Percentiles rank a stretch among this genome's conserved stretches.
phyloP scores from a whole-genome alignment of 169 alveolate species.

The Nephromyces sp. region DNA sequence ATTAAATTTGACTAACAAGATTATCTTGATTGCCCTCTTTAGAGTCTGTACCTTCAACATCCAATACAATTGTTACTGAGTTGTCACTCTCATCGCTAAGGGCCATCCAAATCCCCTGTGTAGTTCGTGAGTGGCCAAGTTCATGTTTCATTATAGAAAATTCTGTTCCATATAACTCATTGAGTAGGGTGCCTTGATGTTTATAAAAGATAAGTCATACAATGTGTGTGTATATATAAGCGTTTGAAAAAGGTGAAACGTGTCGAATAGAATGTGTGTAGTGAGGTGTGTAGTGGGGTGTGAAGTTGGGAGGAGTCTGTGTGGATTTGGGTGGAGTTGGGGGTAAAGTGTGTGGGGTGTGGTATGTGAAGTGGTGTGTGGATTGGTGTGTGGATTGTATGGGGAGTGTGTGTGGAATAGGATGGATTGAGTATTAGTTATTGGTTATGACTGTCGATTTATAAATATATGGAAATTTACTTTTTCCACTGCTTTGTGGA shows the following conservation, averaged over 20 bases:
- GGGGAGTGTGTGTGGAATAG: too few species aligned
- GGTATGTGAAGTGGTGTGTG: too few species aligned
- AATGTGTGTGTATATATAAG: too few species aligned
- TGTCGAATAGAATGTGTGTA: too few species aligned
- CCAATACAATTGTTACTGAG: conserved; percentile 58
- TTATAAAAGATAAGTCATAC: background rate
- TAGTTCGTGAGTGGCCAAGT: conserved; percentile 78
- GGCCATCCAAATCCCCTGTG: conserved; percentile 79
- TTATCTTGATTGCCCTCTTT: conserved; percentile 74
- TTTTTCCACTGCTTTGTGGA: conserved; percentile 82
- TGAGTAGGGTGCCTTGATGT: conserved; percentile 59
- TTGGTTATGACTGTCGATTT: too few species aligned
- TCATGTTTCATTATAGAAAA: conserved; percentile 72
- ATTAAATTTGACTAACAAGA: conserved; percentile 16
- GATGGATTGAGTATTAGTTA: too few species aligned
- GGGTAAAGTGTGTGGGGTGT: too few species aligned
- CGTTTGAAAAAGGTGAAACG: too few species aligned
- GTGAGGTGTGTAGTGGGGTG: too few species aligned
- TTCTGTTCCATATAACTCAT: conserved; percentile 58
- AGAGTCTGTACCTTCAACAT: conserved; percentile 82
- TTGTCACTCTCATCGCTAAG: conserved; percentile 11
- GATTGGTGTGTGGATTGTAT: too few species aligned
- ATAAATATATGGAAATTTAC: conserved; percentile 23
- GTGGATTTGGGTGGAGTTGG: too few species aligned
- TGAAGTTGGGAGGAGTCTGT: too few species aligned